A percentile compares a stretch with the other conserved stretches of the same genome.
phyloP scores from a whole-genome alignment of 1,284 basidiomycete genomes.

The Hemileia vastatrix region DNA sequence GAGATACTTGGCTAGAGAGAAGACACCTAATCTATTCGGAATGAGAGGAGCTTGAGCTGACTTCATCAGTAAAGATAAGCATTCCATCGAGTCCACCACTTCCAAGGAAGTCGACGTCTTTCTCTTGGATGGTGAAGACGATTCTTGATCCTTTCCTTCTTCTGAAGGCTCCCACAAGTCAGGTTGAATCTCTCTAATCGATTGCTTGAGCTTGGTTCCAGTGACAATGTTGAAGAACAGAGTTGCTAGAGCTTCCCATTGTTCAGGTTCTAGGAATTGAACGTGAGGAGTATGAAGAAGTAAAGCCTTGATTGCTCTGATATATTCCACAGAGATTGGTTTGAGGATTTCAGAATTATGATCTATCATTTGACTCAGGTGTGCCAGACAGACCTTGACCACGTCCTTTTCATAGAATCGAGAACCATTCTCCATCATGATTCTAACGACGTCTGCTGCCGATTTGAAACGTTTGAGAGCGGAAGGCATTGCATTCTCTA shows the following conservation, averaged over 20 bases:
- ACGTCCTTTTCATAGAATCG: neutral
- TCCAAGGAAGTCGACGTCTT: slow-evolving; percentile 24
- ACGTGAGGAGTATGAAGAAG: neutral
- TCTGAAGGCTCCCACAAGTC: slow-evolving; percentile 16
- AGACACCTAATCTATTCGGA: slow-evolving; percentile 18
- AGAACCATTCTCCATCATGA: neutral
- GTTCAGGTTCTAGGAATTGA: neutral
- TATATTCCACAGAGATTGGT: neutral
- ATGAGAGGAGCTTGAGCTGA: slow-evolving; percentile 29
- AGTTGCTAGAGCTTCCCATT: neutral
- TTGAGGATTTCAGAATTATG: neutral
- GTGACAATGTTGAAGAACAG: slow-evolving; percentile 26
- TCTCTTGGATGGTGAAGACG: slow-evolving; percentile 14
- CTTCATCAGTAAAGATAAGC: slow-evolving; percentile 27
- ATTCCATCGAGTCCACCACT: slow-evolving; percentile 29
- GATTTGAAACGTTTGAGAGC: neutral
- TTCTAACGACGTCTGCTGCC: neutral
- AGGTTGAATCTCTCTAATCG: neutral
- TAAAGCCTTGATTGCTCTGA: neutral
- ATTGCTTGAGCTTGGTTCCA: slow-evolving; percentile 23
- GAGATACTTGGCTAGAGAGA: slow-evolving; percentile 29
- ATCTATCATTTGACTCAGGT: neutral
- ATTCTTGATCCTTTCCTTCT: neutral
- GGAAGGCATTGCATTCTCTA: neutral
- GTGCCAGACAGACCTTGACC: neutral